Conservation (phyloP, 73 alveolate species). For the Urostyla sp. region DNA sequence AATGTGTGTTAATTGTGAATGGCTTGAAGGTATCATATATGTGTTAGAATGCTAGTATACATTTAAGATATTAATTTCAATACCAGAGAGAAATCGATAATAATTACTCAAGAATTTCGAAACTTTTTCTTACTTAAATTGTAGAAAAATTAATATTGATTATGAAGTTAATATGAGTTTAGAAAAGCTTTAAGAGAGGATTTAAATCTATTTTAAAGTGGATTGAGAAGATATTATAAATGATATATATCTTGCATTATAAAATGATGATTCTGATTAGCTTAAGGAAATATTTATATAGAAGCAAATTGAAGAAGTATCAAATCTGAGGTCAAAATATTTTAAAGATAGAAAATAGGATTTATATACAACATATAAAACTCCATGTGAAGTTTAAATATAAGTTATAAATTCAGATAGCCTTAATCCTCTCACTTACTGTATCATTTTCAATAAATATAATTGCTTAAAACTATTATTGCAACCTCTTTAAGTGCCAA, state of each 20-base stretch:
- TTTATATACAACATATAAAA: neutral
- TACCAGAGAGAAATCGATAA: slow-evolving; percentile 27
- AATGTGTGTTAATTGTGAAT: slow-evolving; percentile 9
- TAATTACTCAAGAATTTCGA: neutral
- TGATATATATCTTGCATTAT: neutral
- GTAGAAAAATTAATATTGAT: neutral
- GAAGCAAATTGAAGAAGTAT: neutral
- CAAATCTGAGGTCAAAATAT: neutral
- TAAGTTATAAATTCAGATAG: neutral
- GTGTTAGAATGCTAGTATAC: neutral
- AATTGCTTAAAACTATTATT: slow-evolving; percentile 9
- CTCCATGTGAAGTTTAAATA: slow-evolving; percentile 16
- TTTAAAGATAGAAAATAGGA: slow-evolving; percentile 30
- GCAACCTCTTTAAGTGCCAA: too few species aligned
- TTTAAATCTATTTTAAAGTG: neutral
- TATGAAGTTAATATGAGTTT: neutral
- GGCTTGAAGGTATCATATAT: slow-evolving; percentile 20
- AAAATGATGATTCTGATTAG: slow-evolving; percentile 1
- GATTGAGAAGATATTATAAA: neutral
- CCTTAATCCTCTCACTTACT: slow-evolving; percentile 18
- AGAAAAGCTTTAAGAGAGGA: slow-evolving; percentile 3
- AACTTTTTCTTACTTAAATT: slow-evolving; percentile 31
- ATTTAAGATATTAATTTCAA: slow-evolving; percentile 2
- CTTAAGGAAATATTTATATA: neutral
- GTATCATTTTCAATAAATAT: neutral